phyloP scores from a whole-genome alignment of 2,329 filamentous ascomycete genomes.

The Epichloe hybrida region DNA sequence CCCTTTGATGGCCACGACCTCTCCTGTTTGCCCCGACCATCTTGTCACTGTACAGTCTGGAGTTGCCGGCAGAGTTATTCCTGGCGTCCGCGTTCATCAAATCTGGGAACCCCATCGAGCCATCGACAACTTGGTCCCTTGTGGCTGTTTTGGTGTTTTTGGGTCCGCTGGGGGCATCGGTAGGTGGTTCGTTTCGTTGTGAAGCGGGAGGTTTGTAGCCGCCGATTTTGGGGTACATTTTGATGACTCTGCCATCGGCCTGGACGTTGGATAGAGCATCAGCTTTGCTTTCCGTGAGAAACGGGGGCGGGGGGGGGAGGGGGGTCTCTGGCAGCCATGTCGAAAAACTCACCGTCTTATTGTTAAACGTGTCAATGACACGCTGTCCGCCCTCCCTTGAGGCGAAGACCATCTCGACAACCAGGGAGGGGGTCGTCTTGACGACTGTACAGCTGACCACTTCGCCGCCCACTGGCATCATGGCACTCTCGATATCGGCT shows the following conservation, averaged over 20 bases:
- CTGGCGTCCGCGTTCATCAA: constrained; percentile 22
- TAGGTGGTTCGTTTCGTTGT: constrained; percentile 11
- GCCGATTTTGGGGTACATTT: constrained; percentile 56
- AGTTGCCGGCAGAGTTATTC: constrained; percentile 13
- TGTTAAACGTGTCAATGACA: constrained; percentile 64
- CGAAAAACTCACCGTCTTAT: constrained; percentile 50
- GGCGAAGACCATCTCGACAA: constrained; percentile 65
- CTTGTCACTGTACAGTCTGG: constrained; percentile 41
- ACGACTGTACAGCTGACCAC: constrained; percentile 55
- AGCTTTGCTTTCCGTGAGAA: background rate
- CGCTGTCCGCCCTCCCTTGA: constrained; percentile 59
- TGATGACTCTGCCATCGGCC: constrained; percentile 63
- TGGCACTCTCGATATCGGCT: constrained; percentile 69
- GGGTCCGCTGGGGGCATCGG: constrained; percentile 20
- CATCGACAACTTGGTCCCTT: constrained; percentile 35
- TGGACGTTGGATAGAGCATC: constrained; percentile 12
- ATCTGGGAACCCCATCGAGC: constrained; percentile 40
- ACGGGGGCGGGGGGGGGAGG: background rate
- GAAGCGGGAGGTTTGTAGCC: constrained; percentile 19
- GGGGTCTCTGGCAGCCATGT: background rate
- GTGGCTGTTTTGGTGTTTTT: constrained; percentile 12
- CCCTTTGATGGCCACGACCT: constrained; percentile 15
- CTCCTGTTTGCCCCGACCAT: constrained; percentile 19
- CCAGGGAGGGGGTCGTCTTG: constrained; percentile 55
- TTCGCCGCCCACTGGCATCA: constrained; percentile 60